phyloP scores from a whole-genome alignment of 1,139 yeast species.

The Pichia kudriavzevii region DNA sequence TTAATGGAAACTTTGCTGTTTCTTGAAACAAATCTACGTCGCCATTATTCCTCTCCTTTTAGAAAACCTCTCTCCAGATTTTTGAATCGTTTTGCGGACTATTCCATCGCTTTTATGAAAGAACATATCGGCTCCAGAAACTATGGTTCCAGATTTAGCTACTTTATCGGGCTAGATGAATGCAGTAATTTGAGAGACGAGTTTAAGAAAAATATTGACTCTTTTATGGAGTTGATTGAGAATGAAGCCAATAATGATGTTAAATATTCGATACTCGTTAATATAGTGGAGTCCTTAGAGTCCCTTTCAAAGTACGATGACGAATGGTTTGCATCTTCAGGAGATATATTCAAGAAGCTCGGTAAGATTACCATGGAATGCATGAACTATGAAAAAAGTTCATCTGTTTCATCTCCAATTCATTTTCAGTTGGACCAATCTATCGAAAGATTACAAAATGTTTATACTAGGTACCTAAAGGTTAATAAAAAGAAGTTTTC shows the following conservation, averaged over 20 bases:
- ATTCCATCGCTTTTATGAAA: conserved; percentile 64
- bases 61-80: conserved; percentile 87
- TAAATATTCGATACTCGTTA: conserved; percentile 60
- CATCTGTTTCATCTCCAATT: conserved; percentile 49
- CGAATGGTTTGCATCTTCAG: conserved; percentile 57
- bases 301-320: conserved; percentile 46
- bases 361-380: conserved; percentile 42
- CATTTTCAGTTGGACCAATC: conserved; percentile 75
- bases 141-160: conserved; percentile 59
- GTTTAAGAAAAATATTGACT: conserved; percentile 45
- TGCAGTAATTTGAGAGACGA: conserved; percentile 51
- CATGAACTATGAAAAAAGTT: conserved; percentile 32
- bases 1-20: conserved; percentile 67
- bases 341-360: conserved; percentile 32
- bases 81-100: conserved; percentile 72
- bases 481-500: conserved; percentile 29
- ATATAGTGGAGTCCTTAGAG: conserved; percentile 56
- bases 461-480: conserved; percentile 45
- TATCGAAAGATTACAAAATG: conserved; percentile 48
- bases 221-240: conserved; percentile 31
- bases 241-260: conserved; percentile 45
- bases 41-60: conserved; percentile 85
- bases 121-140: conserved; percentile 61
- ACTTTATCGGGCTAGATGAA: conserved; percentile 51
- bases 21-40: conserved; percentile 75